Percentiles rank a stretch among this genome's conserved stretches.
Conservation (phyloP, 192 early-diverging fungal species). For the Phycomyces blakesleeanus region DNA sequence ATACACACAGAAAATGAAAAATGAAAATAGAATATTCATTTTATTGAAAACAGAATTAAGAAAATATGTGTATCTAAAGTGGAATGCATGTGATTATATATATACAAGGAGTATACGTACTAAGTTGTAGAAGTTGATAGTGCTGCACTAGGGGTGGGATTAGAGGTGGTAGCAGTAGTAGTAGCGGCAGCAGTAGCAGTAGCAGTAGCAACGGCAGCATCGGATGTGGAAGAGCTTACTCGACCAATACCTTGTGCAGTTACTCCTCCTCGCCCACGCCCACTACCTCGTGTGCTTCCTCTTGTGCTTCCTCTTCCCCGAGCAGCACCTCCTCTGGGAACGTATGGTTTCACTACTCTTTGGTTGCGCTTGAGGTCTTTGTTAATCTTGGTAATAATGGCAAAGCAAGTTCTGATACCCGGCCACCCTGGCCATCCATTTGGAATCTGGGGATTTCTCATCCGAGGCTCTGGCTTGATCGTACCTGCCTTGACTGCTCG, state of each 20-base stretch:
- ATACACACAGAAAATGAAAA: no score
- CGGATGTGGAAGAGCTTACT: neutral
- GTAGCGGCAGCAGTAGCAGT: no score
- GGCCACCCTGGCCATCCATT: conserved; percentile 35
- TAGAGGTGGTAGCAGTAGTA: no score
- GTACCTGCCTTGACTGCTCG: conserved; percentile 17
- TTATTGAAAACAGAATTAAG: no score
- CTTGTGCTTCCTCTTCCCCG: neutral
- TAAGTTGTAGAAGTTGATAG: no score
- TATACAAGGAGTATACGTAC: no score
- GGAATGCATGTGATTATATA: no score
- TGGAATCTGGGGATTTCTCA: conserved; percentile 27
- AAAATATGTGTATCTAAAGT: no score
- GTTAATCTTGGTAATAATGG: conserved; percentile 13
- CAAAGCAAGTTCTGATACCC: conserved; percentile 14
- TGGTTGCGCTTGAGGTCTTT: neutral
- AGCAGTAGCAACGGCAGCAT: no score
- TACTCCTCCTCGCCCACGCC: neutral
- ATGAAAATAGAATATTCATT: no score
- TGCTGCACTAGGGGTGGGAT: no score
- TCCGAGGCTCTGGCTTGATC: conserved; percentile 10
- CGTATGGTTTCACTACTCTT: neutral
- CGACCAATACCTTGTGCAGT: neutral
- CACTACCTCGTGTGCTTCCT: neutral
- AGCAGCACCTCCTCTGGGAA: neutral